Evolutionary conservation across 768 basidiomycete species (phyloP).

Genomic region (Lentinula boryana): DNA sequence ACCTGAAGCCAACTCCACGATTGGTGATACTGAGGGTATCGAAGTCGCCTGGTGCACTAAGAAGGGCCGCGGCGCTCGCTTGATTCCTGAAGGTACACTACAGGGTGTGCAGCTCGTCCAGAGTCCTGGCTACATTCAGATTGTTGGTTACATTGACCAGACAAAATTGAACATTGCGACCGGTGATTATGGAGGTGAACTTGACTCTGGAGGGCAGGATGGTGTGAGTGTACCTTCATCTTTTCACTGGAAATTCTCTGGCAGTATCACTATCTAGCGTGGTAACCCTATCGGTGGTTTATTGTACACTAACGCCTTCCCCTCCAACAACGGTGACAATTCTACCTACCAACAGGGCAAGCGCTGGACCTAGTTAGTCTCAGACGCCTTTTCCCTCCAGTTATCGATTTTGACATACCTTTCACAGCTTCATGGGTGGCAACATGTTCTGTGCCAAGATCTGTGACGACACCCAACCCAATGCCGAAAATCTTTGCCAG

Average conservation of each 20-base stretch:
- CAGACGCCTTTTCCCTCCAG: background rate
- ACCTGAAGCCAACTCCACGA: conserved; percentile 35
- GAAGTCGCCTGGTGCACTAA: conserved; percentile 71
- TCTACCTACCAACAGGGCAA: conserved; percentile 33
- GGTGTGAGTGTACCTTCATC: conserved; percentile 22
- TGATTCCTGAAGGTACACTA: conserved; percentile 54
- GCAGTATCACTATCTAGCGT: conserved; percentile 23
- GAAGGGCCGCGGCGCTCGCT: conserved; percentile 53
- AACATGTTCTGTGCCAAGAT: conserved; percentile 45
- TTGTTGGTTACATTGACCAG: conserved; percentile 58
- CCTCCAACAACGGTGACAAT: conserved; percentile 27
- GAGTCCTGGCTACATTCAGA: conserved; percentile 47
- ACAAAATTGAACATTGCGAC: conserved; percentile 37
- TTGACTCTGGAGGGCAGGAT: conserved; percentile 64
- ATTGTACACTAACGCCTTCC: conserved; percentile 40
- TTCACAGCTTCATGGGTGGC: conserved; percentile 46
- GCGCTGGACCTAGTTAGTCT: conserved; percentile 43
- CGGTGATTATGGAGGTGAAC: conserved; percentile 61
- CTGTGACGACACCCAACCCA: conserved; percentile 41
- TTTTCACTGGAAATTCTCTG: background rate
- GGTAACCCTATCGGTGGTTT: conserved; percentile 56
- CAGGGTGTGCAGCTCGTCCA: conserved; percentile 49
- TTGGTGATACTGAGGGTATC: conserved; percentile 54
- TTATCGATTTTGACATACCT: background rate
- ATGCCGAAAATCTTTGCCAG: conserved; percentile 29